Base-by-base conservation (phyloP, 139 green algal genomes). In the Ulvella scutata region DNA sequence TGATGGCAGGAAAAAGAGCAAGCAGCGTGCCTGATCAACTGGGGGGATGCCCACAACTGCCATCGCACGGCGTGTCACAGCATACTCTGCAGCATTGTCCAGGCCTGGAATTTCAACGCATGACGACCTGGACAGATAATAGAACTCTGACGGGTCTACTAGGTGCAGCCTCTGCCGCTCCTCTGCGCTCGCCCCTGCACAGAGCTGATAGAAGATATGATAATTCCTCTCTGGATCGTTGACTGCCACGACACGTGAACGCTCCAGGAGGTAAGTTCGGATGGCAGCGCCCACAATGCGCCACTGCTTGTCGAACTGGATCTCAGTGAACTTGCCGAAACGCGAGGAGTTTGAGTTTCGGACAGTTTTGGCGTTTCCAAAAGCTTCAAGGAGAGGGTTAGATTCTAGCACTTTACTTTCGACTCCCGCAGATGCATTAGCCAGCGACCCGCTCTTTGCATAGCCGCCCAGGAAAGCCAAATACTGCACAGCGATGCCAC, bases 141-240 rank as follows among this genome's bases (percentile, higher is more conserved):
- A 76, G 79, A 92, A 98, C 36, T 90, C 84, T 28, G 74, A 61
- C 6, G 89, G 85, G 1, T 80, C 76, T 44, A 79, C 79, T 74
- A 97, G 85, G 35, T 81, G 82, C 84, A 88, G 89, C 29, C 43
- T 43, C 21, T 74, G 39, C 3, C 83, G 79, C 83, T 96, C 89
- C 62, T 88, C 84, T 0, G 79, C 74, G 43, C 44, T 87, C 2
- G 95, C 93, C 35, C 95, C 95, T 26, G 91, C 91, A 74, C 89
- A 96, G n/a, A 99, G 78, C 89, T 99, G 95, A 79, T 99, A 99
- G 83, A 99, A 99, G 75, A 95, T 89, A 78, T 99, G 95, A 84
- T 97, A 99, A 78, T 94, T 97, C 44, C 95, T 85, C 86, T 99
- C 95, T 0, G 94, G 95, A 80, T 98, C 90, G 76, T 91, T 93